A percentile compares a stretch with the other conserved stretches of the same genome.
These are phyloP conservation scores for Nyctanthes arbortristis DNA, from an alignment of 257 asterid genomes.

Conservation along the genomic window DNA sequence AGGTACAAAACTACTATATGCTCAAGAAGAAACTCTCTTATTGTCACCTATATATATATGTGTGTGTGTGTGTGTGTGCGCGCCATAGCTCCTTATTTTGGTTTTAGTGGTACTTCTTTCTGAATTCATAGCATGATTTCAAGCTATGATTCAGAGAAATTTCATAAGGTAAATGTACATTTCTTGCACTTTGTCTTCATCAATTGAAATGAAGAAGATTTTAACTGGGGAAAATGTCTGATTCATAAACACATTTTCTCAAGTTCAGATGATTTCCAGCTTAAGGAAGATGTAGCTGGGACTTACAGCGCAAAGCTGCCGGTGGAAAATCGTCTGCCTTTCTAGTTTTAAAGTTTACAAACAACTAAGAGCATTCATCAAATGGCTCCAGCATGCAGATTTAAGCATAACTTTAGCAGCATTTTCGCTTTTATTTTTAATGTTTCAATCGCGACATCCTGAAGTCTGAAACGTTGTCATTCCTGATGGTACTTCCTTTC, in stretches of 20 bases:
- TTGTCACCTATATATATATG: background rate
- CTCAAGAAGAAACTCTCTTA: too few species aligned
- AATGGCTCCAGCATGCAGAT: background rate
- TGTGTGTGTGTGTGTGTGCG: too few species aligned
- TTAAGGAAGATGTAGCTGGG: background rate
- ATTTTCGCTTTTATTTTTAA: background rate
- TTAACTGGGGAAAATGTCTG: too few species aligned
- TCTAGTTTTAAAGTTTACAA: background rate
- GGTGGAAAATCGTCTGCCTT: background rate
- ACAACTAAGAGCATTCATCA: background rate
- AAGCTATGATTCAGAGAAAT: background rate
- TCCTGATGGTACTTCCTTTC: background rate
- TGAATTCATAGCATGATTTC: background rate
- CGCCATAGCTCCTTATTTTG: slow-evolving; percentile 5
- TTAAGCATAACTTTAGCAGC: background rate
- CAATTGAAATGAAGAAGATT: too few species aligned
- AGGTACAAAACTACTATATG: background rate
- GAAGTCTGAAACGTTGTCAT: background rate
- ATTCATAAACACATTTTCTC: background rate
- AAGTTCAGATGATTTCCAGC: background rate
- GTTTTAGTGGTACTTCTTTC: background rate
- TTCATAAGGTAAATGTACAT: too few species aligned
- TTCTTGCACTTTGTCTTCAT: too few species aligned
- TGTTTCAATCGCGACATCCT: background rate
- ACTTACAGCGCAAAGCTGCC: background rate